These are phyloP conservation scores for Tetracentron sinense DNA, from an alignment of 164 flowering plant species.

Conservation along the genomic window DNA sequence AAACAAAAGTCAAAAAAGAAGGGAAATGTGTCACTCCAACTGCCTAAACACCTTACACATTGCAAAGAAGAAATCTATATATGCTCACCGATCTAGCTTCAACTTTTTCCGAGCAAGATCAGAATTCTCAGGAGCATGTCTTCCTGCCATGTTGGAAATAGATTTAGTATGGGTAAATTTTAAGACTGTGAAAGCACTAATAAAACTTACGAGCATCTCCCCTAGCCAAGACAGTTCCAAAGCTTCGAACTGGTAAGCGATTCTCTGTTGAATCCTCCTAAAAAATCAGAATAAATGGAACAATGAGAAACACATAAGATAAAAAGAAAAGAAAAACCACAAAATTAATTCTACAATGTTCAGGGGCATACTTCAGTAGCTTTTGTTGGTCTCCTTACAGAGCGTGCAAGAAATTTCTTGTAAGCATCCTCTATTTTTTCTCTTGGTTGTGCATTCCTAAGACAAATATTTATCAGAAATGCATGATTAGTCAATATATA, in stretches of 20 bases:
- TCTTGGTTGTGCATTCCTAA: slow-evolving; percentile 73
- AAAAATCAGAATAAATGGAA: slow-evolving; percentile 3
- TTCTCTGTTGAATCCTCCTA: slow-evolving; percentile 54
- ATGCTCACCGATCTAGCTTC: slow-evolving; percentile 57
- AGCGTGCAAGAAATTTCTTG: slow-evolving; percentile 62
- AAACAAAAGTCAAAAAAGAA: background rate
- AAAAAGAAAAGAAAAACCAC: slow-evolving; percentile 1
- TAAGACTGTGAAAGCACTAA: background rate
- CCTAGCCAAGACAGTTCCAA: slow-evolving; percentile 68
- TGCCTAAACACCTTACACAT: background rate
- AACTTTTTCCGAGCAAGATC: slow-evolving; percentile 38
- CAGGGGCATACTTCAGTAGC: background rate
- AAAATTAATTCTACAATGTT: background rate
- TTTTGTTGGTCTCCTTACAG: slow-evolving; percentile 43
- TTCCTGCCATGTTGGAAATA: slow-evolving; percentile 39
- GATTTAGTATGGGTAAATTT: background rate
- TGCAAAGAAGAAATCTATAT: background rate
- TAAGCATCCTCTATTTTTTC: slow-evolving; percentile 67
- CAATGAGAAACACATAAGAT: background rate
- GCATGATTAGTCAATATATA: background rate
- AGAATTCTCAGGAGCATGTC: slow-evolving; percentile 28
- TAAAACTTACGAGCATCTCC: slow-evolving; percentile 48
- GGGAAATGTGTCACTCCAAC: too few species aligned
- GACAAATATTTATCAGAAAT: background rate
- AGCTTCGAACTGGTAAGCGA: slow-evolving; percentile 53